Evolutionary conservation across 2,329 filamentous ascomycete genomes (phyloP), one percentile per base, ranked within the genome.

Genomic region (Neurospora crassa): DNA sequence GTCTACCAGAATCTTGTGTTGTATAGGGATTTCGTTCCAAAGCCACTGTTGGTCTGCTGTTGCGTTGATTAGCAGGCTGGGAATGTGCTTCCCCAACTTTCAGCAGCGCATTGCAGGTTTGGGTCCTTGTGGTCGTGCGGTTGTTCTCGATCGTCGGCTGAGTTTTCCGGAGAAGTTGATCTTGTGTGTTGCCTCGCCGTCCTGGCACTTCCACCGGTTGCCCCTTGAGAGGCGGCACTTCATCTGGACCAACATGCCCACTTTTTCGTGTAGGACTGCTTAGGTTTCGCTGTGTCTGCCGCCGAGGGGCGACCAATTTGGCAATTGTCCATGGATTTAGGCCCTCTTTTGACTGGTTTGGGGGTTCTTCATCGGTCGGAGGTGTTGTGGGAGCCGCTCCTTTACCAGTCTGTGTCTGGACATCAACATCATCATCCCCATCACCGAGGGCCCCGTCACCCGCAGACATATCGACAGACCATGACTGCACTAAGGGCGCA

Each of bases 271-370:
- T 37, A 37, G 53, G 29, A 37, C 14, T 34, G 24, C 29, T 37
- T 63, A 34, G 24, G 53, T n/a, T 37, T 63, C 34, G 53, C 24
- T 63, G 53, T 63, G 29, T 37, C 29, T 34, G 34, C 41, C 69
- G 40, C 29, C 43, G 41, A 40, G 76, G 73, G n/a, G 76, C 74
- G 42, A 75, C 79, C 76, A 81, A 77, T 72, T 80, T 82, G 40
- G 82, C 80, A 73, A 82, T 81, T 7, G 78, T 72, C 81, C 81
- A 83, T 29, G 81, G 82, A 70, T 83, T 82, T 6, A 82, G 72
- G 11, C 69, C 75, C 69, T 76, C 72, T 14, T 69, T 72, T 8
- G 71, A 70, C 20, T 16, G 3, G 5, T 18, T 29, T 12, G 24
- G 18, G 10, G 5, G 59, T 47, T 24, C 34, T 0, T 24, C 70